A percentile compares a stretch with the other conserved stretches of the same genome.
phyloP scores from a whole-genome alignment of 2,329 filamentous ascomycete genomes.

The Colletotrichum chrysophilum region DNA sequence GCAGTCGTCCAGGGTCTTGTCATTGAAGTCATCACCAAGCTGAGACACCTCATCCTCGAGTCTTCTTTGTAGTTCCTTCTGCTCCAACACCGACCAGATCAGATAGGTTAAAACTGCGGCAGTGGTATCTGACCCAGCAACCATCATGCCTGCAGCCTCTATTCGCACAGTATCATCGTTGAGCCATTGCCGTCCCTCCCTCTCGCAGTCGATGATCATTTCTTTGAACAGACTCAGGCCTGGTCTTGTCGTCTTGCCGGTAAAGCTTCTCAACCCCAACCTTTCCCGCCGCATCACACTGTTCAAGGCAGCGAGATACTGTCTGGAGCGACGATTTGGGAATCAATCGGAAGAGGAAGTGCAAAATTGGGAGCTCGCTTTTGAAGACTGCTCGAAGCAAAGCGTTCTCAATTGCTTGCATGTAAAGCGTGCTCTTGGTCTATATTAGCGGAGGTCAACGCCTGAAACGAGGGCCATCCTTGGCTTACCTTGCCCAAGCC shows the following conservation, averaged over 20 bases:
- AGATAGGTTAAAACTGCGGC: slow-evolving; percentile 54
- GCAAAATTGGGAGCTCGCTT: background rate
- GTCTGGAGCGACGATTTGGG: background rate
- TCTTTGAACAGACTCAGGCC: background rate
- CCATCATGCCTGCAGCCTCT: slow-evolving; percentile 49
- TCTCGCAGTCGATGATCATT: background rate
- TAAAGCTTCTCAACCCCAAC: background rate
- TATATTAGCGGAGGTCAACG: background rate
- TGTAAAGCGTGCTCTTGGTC: slow-evolving; percentile 32
- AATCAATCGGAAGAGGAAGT: background rate
- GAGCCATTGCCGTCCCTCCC: background rate
- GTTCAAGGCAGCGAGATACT: background rate
- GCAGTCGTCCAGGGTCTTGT: slow-evolving; percentile 38
- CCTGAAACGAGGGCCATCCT: accelerated
- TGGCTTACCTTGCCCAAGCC: slow-evolving; percentile 49
- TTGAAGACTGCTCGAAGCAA: background rate
- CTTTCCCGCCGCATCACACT: background rate
- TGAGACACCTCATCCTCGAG: slow-evolving; percentile 39
- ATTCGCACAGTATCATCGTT: slow-evolving; percentile 35
- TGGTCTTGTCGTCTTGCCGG: background rate
- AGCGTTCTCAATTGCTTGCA: background rate
- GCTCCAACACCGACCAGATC: slow-evolving; percentile 41
- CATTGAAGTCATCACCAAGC: slow-evolving; percentile 27
- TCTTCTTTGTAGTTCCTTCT: slow-evolving; percentile 30
- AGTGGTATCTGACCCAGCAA: slow-evolving; percentile 59